Evolutionary conservation across 1,139 yeast genomes (phyloP).

Genomic region (Nakaseomyces kungkrabaensis): DNA sequence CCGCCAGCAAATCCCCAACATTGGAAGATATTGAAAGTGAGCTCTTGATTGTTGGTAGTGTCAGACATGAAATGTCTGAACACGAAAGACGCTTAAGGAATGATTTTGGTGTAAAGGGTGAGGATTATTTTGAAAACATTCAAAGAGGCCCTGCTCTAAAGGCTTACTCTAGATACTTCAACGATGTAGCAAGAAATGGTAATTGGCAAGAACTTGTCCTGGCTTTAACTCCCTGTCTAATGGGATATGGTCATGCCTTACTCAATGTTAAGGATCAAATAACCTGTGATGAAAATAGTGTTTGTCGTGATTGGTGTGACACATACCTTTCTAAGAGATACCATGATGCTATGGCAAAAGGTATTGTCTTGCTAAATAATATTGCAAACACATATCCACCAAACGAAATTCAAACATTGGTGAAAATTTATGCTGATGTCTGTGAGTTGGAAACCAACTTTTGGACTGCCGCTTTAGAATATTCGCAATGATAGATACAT

Average conservation of each 20-base stretch:
- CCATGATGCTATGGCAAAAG: slow-evolving; percentile 41
- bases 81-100: slow-evolving; percentile 44
- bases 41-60: slow-evolving; percentile 41
- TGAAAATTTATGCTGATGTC: slow-evolving; percentile 50
- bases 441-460: slow-evolving; percentile 50
- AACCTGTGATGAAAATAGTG: slow-evolving; percentile 28
- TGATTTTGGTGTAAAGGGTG: slow-evolving; percentile 36
- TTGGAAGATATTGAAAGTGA: slow-evolving; percentile 44
- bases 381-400: slow-evolving; percentile 31
- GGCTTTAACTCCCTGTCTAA: slow-evolving; percentile 67
- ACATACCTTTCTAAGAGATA: slow-evolving; percentile 55
- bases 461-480: slow-evolving; percentile 42
- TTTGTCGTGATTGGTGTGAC: slow-evolving; percentile 46
- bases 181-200: slow-evolving; percentile 40
- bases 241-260: slow-evolving; percentile 54
- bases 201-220: slow-evolving; percentile 59
- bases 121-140: slow-evolving; percentile 34
- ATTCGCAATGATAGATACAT: slow-evolving; percentile 3
- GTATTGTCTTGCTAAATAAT: slow-evolving; percentile 39
- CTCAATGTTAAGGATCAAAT: slow-evolving; percentile 14
- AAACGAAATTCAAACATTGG: slow-evolving; percentile 40
- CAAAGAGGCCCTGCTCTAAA: slow-evolving; percentile 47
- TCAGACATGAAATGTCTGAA: slow-evolving; percentile 46
- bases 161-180: slow-evolving; percentile 51
- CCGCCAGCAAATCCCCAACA: slow-evolving; percentile 54